Evolutionary conservation across 768 basidiomycete genomes (phyloP), one percentile per base, ranked within the genome.

Genomic region (Boletus tomentosulus): DNA sequence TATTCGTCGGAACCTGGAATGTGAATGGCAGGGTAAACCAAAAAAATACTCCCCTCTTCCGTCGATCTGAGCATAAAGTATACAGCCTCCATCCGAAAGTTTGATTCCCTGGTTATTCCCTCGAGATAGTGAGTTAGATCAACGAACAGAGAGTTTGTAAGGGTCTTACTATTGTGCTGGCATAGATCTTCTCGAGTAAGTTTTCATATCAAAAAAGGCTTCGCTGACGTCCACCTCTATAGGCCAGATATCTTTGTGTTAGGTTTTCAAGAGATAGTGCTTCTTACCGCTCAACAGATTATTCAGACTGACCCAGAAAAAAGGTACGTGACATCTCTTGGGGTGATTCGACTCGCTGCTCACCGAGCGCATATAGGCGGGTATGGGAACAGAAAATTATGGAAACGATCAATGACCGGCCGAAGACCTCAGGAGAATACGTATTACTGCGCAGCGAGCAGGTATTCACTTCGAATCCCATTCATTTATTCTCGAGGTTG

Each of bases 261-360:
- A 28, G 92, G 90, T 2, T 97, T 98, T 67, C 95, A 99, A 70
- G 97, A 99, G 71, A 94, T 99, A 50, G 97, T 99, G 0, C 93
- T 94, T 4, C 79, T 99, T 45, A 98, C 92, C n/a, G 92, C 97
- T 3, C 92, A 95, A 63, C 95, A 98, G 68, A 98, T 99, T 41
- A 78, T 98, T 15, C 94, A 97, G 68, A 87, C 94, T 6, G 95
- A 98, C 70, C 93, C 95, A 1, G 92, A 93, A 66, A 94, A 92
- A 73, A 81, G 83, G 92, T 87, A 24, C 75, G n/a, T 11, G 11
- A 33, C n/a, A 13, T 45, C 45, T n/a, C 24, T 42, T 25, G 37
- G 35, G 35, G 35, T 45, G 6, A 45, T 8, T 30, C 15, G 24
- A 30, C 25, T 46, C 15, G 12, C 6, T 35, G 34, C 37, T 56